These are phyloP conservation scores for Aspergillus luchuensis DNA, from an alignment of 2,329 filamentous ascomycete species.

Conservation along the genomic window DNA sequence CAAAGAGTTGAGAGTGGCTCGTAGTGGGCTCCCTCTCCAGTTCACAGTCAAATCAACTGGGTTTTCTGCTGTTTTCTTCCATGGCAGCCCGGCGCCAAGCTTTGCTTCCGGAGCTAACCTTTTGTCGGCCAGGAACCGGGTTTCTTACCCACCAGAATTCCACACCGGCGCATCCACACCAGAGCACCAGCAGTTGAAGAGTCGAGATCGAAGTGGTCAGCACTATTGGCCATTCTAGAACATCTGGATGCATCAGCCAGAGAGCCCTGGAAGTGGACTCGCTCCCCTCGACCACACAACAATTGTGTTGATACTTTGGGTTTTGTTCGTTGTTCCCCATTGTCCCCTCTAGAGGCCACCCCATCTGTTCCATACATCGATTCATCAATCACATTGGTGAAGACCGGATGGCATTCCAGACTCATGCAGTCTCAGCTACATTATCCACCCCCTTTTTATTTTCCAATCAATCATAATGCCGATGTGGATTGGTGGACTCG, in stretches of 20 bases:
- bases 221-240: slow-evolving; percentile 6
- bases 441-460: neutral
- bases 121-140: slow-evolving; percentile 5
- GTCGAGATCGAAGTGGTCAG: neutral
- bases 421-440: neutral
- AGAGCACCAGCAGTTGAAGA: neutral
- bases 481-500: neutral
- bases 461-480: neutral
- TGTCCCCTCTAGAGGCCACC: neutral
- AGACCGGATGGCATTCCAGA: neutral
- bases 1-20: slow-evolving; percentile 6
- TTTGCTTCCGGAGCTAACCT: slow-evolving; percentile 16
- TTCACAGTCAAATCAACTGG: too few species aligned
- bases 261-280: neutral
- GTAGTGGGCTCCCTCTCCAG: too few species aligned
- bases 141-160: slow-evolving; percentile 12
- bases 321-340: slow-evolving; percentile 8
- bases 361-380: slow-evolving; percentile 5
- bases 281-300: neutral
- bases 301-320: neutral
- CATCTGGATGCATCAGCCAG: neutral
- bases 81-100: slow-evolving; percentile 19
- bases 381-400: neutral
- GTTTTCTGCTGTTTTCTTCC: neutral
- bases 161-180: neutral